These are phyloP conservation scores for Solanum piurae DNA, from an alignment of 257 asterid genomes.

Conservation along the genomic window DNA sequence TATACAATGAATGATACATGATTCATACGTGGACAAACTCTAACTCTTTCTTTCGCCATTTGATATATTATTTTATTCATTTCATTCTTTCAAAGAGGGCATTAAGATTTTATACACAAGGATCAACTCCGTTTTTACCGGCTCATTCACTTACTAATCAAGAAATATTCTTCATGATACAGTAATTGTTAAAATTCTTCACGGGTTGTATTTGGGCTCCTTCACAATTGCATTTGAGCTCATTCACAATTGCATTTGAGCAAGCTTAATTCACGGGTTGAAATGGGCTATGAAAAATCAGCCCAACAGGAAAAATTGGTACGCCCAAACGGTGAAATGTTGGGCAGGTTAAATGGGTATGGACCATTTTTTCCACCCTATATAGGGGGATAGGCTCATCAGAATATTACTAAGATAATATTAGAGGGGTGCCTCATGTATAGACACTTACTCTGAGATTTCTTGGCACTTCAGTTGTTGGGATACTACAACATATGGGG, in stretches of 20 bases:
- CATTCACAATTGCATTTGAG: not conserved
- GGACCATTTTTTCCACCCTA: not conserved
- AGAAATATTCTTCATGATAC: too few relatives aligned
- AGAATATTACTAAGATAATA: not conserved
- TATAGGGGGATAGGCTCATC: not conserved
- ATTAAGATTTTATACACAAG: too few relatives aligned
- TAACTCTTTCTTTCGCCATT: too few relatives aligned
- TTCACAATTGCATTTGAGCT: not conserved
- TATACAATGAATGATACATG: too few relatives aligned
- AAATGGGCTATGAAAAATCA: not conserved
- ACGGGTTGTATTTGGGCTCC: not conserved
- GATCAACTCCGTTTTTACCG: too few relatives aligned
- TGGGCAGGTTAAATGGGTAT: not conserved
- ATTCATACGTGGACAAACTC: too few relatives aligned
- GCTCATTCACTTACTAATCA: too few relatives aligned
- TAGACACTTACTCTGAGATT: conserved; percentile 39
- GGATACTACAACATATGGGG: not conserved
- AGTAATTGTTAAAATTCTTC: too few relatives aligned
- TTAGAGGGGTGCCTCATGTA: not conserved
- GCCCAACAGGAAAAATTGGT: not conserved
- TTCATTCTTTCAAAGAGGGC: too few relatives aligned
- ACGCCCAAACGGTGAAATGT: not conserved
- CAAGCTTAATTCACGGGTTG: not conserved
- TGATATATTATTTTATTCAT: too few relatives aligned
- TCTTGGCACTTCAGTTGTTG: conserved; percentile 34